Evolutionary conservation across 352 stramenopile species (phyloP), one percentile per base, ranked within the genome.

Genomic region (Phytopythium oedochilum): DNA sequence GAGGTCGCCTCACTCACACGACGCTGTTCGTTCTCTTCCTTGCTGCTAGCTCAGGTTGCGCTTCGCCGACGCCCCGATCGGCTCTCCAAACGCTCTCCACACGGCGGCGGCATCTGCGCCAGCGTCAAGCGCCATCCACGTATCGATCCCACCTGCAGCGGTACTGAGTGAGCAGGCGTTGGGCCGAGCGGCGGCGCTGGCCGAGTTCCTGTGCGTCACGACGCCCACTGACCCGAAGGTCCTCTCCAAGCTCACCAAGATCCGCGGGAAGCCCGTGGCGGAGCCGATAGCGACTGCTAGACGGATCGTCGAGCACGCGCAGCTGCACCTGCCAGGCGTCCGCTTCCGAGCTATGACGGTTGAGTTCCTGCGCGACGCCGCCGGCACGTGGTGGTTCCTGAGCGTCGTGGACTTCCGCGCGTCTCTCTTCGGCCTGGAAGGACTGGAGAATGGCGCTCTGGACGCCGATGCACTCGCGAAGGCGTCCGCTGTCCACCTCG

Each of bases 331-430:
- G 1, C 81, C 79, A 2, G 66, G 61, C 1, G 59, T 94, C n/a
- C 66, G 61, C 28, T 75, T 94, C 40, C 50, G 68, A 5, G 63
- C 75, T 8, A 76, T 94, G 61, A 75, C 67, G 1, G 69, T 62
- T 0, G 83, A 92, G 53, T 92, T 92, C 43, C 81, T 91, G 52
- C 88, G 88, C 31, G 79, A 89, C 55, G 63, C 34, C 2, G 45
- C 46, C 25, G 80, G 78, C 2, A 57, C 57, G 1, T 94, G 84
- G 84, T 94, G 78, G 81, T 73, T 89, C 39, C 80, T 83, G 28
- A 68, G 80, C 5, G 72, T 89, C 3, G 64, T 86, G 8, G 57
- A 74, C 15, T 91, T 89, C 23, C 55, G 75, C 8, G 77, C 74
- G 1, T 68, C 54, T 20, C 62, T 23, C 22, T 34, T 61, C 6